Evolutionary conservation across 139 green algal genomes (phyloP).

Genomic region (Picochlorum sp.): DNA sequence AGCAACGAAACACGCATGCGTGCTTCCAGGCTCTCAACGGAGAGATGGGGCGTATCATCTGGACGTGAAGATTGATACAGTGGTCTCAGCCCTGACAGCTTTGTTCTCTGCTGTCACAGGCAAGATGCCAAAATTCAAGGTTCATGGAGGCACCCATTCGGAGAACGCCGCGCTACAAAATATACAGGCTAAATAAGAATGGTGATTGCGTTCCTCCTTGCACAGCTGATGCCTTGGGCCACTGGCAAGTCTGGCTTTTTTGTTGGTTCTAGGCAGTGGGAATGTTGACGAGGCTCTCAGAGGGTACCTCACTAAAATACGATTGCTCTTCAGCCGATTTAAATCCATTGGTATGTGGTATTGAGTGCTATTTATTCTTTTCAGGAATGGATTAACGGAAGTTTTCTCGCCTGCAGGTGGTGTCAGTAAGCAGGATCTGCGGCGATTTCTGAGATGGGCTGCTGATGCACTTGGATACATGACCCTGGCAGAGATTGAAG

Average conservation of each 20-base stretch:
- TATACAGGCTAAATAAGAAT: conserved; percentile 88
- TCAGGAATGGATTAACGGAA: neutral
- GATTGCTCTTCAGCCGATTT: conserved; percentile 92
- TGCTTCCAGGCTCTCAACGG: conserved; percentile 31
- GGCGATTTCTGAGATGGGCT: conserved; percentile 74
- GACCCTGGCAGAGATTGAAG: conserved; percentile 64
- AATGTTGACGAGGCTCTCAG: conserved; percentile 96
- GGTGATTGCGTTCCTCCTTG: conserved; percentile 90
- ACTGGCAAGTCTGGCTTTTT: conserved; percentile 56
- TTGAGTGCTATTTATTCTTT: neutral
- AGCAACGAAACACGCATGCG: conserved; percentile 49
- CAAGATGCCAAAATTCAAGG: conserved; percentile 64
- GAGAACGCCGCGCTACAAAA: conserved; percentile 97
- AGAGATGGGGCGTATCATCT: conserved; percentile 83
- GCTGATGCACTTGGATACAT: conserved; percentile 67
- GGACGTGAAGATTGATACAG: conserved; percentile 70
- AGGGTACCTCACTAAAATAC: conserved; percentile 85
- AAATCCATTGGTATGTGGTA: conserved; percentile 76
- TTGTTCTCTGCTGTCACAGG: conserved; percentile 75
- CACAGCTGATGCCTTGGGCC: conserved; percentile 73
- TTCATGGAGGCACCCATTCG: conserved; percentile 61
- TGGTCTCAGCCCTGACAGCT: conserved; percentile 48
- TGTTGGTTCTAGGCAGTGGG: conserved; percentile 88
- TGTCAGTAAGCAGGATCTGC: conserved; percentile 73
- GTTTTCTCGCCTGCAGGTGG: conserved; percentile 28